Base-by-base conservation (phyloP, 768 basidiomycete genomes). In the Auricularia sp. region DNA sequence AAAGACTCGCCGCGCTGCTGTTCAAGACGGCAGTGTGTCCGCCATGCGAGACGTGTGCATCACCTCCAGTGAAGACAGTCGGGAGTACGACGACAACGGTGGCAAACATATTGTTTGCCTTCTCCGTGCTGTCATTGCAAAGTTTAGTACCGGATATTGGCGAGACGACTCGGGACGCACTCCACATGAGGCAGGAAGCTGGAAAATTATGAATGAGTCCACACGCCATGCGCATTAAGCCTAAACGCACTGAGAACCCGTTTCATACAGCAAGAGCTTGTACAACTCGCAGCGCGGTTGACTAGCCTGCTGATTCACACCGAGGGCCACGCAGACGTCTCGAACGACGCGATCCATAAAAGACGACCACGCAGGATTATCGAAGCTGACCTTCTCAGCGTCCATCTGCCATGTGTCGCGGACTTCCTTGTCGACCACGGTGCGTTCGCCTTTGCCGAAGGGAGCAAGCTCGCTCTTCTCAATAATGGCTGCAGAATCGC, bases 391-490 rank as follows among this genome's bases (percentile, higher is more conserved):
- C 58, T 66, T 8, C 0, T 65, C 67, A 0, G 79, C 76, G 61
- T 80, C 78, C 54, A 83, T 78, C 67, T 83, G 80, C 80, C 80
- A 83, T 3, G 80, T 81, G 72, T 83, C 77, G 14, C 81, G 71
- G 10, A 82, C 79, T 1, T 72, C 67, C 47, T 71, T 80, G 65
- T 82, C 76, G 1, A 81, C 73, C 8, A 81, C 67, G 0, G 79
- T 82, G 11, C 74, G 69, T 43, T 77, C 74, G 16, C 78, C 80
- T 62, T 77, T 75, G 1, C 81, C 81, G 68, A 77, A 83, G 0
- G 80, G 79, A 2, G 81, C 79, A 67, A 77, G 77, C 4, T 66
- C 64, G 5, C 78, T 72, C 14, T 67, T 63, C 0, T 70, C 66
- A 29, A 77, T 79, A 53, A 84, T 72, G 1, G 69, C 60, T 44